Conservation (phyloP, 2,329 filamentous ascomycete species). For the Septoria linicola region DNA sequence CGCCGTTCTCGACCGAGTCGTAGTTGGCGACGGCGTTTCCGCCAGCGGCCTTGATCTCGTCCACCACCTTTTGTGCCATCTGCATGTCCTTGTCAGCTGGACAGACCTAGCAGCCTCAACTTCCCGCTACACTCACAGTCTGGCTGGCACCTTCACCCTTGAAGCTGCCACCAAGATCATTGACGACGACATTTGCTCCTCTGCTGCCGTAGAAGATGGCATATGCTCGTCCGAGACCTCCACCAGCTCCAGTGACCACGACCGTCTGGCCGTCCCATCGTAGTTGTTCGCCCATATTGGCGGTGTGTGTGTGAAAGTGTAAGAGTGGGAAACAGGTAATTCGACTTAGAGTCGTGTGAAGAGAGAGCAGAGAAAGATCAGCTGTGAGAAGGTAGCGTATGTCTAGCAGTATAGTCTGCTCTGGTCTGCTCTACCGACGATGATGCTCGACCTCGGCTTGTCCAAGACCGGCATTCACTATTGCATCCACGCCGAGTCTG, state of each 20-base stretch:
- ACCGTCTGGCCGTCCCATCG: conserved; percentile 87
- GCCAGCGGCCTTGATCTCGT: conserved; percentile 80
- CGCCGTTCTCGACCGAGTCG: conserved; percentile 88
- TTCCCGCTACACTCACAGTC: conserved; percentile 33
- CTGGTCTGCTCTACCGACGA: no score
- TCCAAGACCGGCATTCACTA: no score
- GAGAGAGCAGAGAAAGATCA: conserved; percentile 1
- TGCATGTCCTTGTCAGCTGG: conserved; percentile 44
- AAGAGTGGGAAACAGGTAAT: conserved; percentile 4
- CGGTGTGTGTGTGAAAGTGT: conserved; percentile 13
- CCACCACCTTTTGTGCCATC: conserved; percentile 79
- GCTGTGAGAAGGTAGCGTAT: no score
- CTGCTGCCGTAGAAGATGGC: conserved; percentile 86
- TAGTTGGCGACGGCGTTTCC: conserved; percentile 98
- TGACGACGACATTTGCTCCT: conserved; percentile 93
- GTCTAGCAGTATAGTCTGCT: no score
- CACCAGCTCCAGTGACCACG: conserved; percentile 82
- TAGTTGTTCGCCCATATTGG: conserved; percentile 63
- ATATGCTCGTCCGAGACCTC: conserved; percentile 78
- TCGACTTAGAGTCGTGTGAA: conserved; percentile 9
- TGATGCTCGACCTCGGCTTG: no score
- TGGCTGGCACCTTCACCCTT: conserved; percentile 90
- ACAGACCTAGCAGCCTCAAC: conserved; percentile 14
- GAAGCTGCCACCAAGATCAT: conserved; percentile 90
- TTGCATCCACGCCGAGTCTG: no score